phyloP scores from a whole-genome alignment of 192 early-diverging fungal species.

The Coemansia furcata region DNA sequence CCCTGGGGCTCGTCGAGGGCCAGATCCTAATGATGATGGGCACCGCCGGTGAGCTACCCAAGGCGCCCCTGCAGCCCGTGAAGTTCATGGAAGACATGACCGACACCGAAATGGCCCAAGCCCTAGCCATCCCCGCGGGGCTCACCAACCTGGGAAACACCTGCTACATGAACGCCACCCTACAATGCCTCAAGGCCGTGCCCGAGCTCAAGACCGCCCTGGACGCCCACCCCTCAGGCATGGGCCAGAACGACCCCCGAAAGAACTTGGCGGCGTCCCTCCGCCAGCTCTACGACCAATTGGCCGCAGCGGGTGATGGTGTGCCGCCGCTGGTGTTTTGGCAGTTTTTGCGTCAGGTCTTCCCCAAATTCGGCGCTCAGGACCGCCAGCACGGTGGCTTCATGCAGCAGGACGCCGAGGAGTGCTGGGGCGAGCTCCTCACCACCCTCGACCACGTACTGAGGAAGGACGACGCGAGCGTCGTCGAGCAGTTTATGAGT shows the following conservation, averaged over 20 bases:
- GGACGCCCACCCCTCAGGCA: conserved; percentile 37
- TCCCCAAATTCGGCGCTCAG: conserved; percentile 85
- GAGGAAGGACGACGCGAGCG: neutral
- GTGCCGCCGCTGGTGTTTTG: conserved; percentile 79
- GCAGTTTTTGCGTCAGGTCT: conserved; percentile 72
- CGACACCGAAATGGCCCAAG: conserved; percentile 79
- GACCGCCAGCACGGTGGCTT: conserved; percentile 63
- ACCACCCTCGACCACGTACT: conserved; percentile 54
- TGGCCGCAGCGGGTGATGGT: conserved; percentile 66
- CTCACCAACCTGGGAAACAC: conserved; percentile 93
- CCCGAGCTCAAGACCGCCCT: conserved; percentile 74
- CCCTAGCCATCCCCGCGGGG: conserved; percentile 89
- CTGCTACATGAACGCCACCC: conserved; percentile 84
- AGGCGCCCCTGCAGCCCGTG: conserved; percentile 65
- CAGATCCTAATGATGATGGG: conserved; percentile 89
- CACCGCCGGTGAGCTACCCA: conserved; percentile 89
- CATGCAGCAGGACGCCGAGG: conserved; percentile 98
- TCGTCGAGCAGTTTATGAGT: conserved; percentile 80
- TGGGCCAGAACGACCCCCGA: conserved; percentile 10
- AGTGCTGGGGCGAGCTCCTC: conserved; percentile 91
- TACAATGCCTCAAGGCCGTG: conserved; percentile 90
- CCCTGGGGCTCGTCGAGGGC: conserved; percentile 72
- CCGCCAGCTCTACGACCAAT: conserved; percentile 68
- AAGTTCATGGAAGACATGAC: conserved; percentile 94
- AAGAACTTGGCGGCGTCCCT: conserved; percentile 69